A percentile compares a stretch with the other conserved stretches of the same genome.
Evolutionary conservation across 2,329 filamentous ascomycete genomes (phyloP).

Genomic region (Scolecobasidium constrictum): DNA sequence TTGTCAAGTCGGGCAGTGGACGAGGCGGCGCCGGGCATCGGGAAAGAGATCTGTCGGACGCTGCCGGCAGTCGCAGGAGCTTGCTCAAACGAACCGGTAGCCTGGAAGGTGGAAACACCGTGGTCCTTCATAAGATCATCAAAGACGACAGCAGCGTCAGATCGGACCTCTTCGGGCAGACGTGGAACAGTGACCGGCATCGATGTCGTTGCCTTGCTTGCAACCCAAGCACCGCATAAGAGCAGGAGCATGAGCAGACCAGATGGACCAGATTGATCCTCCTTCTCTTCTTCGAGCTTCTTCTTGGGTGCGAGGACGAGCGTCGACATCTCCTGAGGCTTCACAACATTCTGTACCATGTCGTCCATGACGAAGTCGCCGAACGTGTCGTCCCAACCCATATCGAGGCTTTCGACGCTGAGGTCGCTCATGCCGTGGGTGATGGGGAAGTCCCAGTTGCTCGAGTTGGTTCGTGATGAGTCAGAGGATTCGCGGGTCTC

Average conservation of each 20-base stretch:
- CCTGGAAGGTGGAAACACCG: constrained; percentile 47
- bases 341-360: constrained; percentile 29
- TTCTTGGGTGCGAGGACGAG: constrained; percentile 31
- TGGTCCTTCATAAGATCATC: constrained; percentile 76
- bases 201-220: constrained; percentile 69
- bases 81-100: constrained; percentile 25
- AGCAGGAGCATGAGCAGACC: constrained; percentile 89
- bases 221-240: constrained; percentile 89
- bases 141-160: constrained; percentile 65
- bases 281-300: constrained; percentile 23
- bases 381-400: constrained; percentile 71
- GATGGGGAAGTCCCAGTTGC: constrained; percentile 57
- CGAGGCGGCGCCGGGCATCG: constrained; percentile 5
- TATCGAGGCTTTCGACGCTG: constrained; percentile 54
- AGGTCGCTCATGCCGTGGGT: constrained; percentile 74
- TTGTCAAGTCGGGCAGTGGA: constrained; percentile 23
- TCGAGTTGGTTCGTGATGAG: constrained; percentile 43
- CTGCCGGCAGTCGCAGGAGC: constrained; percentile 18
- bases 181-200: constrained; percentile 44
- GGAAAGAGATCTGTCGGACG: constrained; percentile 1
- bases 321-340: constrained; percentile 12
- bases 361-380: constrained; percentile 67
- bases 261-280: constrained; percentile 58
- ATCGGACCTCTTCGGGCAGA: constrained; percentile 73
- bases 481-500: constrained; percentile 46